These are phyloP conservation scores for Oenanthe sinensis DNA, from an alignment of 129 eudicot genomes.

Conservation along the genomic window DNA sequence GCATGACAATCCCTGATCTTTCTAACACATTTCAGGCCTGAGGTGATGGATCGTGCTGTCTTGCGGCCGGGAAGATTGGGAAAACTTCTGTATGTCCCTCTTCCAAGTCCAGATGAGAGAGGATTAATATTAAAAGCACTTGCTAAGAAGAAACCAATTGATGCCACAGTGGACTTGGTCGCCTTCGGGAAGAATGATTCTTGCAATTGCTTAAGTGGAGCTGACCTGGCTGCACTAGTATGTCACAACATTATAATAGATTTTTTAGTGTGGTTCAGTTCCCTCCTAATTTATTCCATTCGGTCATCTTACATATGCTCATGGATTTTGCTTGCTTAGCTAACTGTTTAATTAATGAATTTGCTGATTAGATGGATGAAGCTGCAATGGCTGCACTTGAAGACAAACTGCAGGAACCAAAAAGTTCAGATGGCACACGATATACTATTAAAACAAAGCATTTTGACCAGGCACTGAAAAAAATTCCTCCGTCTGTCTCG, in stretches of 20 bases:
- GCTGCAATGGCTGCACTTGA: slow-evolving; percentile 74
- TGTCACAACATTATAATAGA: not conserved
- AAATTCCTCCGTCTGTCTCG: slow-evolving; percentile 71
- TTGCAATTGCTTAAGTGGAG: slow-evolving; percentile 78
- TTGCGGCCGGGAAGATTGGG: slow-evolving; percentile 88
- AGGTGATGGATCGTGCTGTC: slow-evolving; percentile 18
- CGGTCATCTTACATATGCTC: not conserved
- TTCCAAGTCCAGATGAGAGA: slow-evolving; percentile 81
- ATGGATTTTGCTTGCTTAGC: not conserved
- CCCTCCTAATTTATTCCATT: not conserved
- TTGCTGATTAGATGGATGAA: slow-evolving; percentile 48
- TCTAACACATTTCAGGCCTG: slow-evolving; percentile 2
- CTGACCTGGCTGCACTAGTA: slow-evolving; percentile 80
- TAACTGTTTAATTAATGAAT: not conserved
- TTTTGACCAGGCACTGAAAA: slow-evolving; percentile 56
- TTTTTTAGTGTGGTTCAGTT: not conserved
- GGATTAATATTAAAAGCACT: slow-evolving; percentile 75
- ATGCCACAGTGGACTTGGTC: slow-evolving; percentile 54
- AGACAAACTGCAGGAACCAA: slow-evolving; percentile 27
- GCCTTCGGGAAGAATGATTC: slow-evolving; percentile 44
- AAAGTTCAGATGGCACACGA: slow-evolving; percentile 18
- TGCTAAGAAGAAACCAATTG: slow-evolving; percentile 55
- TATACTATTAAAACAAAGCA: slow-evolving; percentile 52
- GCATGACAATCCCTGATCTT: not conserved
- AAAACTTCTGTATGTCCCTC: slow-evolving; percentile 55